Evolutionary conservation across 805 yeast genomes (phyloP).

Genomic region (Pichia membranifaciens): DNA sequence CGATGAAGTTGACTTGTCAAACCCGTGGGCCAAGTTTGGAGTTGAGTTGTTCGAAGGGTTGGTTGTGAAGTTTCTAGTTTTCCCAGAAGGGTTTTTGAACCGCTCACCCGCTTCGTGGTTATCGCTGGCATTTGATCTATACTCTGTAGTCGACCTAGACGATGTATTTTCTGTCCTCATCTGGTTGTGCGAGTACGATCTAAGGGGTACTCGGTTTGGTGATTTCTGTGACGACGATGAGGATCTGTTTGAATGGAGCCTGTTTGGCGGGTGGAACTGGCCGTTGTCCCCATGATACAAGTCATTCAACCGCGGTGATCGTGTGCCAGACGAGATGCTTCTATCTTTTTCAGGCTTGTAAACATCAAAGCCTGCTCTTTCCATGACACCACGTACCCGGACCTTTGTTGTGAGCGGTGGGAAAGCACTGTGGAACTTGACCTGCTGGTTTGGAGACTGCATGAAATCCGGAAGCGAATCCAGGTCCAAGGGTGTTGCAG

Average conservation of each 20-base stretch:
- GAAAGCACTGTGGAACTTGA: conserved; percentile 48
- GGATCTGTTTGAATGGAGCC: conserved; percentile 2
- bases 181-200: conserved; percentile 10
- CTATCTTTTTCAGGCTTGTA: conserved; percentile 28
- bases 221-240: conserved; percentile 3
- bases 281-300: neutral
- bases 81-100: conserved; percentile 1
- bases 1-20: neutral
- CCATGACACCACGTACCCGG: conserved; percentile 64
- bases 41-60: conserved; percentile 12
- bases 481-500: conserved; percentile 20
- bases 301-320: conserved; percentile 2
- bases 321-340: neutral
- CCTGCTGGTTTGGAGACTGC: conserved; percentile 27
- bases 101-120: too few species aligned
- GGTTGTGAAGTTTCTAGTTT: conserved; percentile 6
- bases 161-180: neutral
- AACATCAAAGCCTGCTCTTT: conserved; percentile 76
- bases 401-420: conserved; percentile 65
- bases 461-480: conserved; percentile 30
- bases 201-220: too few species aligned
- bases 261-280: conserved; percentile 8
- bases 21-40: conserved; percentile 8
- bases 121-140: too few species aligned
- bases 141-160: neutral